Conservation (phyloP, 441 rosid genomes). For the Bocquillonia castaneifolia region DNA sequence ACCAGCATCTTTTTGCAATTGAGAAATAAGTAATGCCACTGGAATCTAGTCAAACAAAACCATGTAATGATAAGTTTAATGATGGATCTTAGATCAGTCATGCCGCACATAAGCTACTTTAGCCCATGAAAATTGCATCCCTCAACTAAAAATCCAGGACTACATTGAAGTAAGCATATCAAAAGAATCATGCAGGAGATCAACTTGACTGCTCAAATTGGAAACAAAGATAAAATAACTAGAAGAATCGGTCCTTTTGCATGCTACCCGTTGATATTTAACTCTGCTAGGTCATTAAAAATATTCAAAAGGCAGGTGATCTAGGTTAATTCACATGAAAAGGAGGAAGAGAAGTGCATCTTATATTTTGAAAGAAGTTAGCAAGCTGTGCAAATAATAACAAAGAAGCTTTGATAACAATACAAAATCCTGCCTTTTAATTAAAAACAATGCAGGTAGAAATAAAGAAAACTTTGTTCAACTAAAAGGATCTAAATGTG, state of each 20-base stretch:
- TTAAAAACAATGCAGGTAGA: background rate
- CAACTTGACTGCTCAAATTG: background rate
- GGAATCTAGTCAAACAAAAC: conserved; percentile 50
- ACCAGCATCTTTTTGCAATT: conserved; percentile 48
- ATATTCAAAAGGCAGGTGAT: too few relatives aligned
- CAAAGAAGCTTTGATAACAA: background rate
- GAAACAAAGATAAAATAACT: background rate
- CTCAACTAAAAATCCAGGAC: conserved; percentile 11
- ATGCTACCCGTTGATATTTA: background rate
- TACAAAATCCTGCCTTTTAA: background rate
- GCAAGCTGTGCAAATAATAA: background rate
- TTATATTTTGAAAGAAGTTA: background rate
- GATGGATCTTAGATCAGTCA: conserved; percentile 3
- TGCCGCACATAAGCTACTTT: background rate
- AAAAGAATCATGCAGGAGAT: conserved; percentile 6
- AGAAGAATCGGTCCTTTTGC: background rate
- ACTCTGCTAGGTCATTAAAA: conserved; percentile 2
- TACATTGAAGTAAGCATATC: conserved; percentile 1
- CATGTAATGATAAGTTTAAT: conserved; percentile 17
- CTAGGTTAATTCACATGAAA: background rate
- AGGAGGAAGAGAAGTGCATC: background rate
- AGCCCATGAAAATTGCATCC: conserved; percentile 15
- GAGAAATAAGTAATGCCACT: conserved; percentile 70
- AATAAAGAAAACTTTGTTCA: background rate
- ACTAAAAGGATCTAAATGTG: background rate